Percentiles rank a stretch among this genome's conserved stretches.
phyloP scores from a whole-genome alignment of 2,329 filamentous ascomycete species.

The Aureobasidium uvarum region DNA sequence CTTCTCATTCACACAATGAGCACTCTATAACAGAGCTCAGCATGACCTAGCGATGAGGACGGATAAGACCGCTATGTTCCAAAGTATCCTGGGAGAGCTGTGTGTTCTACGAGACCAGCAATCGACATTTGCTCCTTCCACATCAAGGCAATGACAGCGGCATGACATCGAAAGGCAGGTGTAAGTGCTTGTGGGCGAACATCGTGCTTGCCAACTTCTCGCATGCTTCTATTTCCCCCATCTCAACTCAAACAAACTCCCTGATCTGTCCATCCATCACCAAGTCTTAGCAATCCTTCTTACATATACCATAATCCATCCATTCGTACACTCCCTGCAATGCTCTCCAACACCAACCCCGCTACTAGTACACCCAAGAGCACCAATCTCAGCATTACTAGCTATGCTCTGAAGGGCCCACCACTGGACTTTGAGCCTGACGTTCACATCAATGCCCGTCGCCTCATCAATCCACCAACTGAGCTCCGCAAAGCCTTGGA shows the following conservation, averaged over 20 bases:
- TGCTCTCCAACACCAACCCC: neutral
- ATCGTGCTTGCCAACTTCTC: neutral
- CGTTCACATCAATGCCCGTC: constrained; percentile 2
- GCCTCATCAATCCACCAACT: constrained; percentile 5
- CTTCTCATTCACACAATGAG: neutral
- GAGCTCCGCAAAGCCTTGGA: constrained; percentile 14
- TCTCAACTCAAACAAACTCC: neutral
- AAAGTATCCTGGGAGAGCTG: neutral
- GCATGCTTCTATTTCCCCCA: neutral
- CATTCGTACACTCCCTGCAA: neutral
- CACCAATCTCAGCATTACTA: neutral
- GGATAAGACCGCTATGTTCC: neutral
- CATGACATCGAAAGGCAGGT: neutral
- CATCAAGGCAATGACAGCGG: neutral
- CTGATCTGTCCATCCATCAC: neutral
- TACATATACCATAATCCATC: neutral
- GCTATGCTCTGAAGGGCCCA: constrained; percentile 10
- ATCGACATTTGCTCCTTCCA: neutral
- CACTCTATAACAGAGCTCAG: neutral
- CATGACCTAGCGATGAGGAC: neutral
- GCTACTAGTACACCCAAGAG: neutral
- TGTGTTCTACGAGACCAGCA: too few species aligned
- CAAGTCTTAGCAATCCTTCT: neutral
- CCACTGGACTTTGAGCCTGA: constrained; percentile 2
- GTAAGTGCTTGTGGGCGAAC: neutral